Evolutionary conservation across 2,329 filamentous ascomycete species (phyloP).

Genomic region (Talaromyces sp.): DNA sequence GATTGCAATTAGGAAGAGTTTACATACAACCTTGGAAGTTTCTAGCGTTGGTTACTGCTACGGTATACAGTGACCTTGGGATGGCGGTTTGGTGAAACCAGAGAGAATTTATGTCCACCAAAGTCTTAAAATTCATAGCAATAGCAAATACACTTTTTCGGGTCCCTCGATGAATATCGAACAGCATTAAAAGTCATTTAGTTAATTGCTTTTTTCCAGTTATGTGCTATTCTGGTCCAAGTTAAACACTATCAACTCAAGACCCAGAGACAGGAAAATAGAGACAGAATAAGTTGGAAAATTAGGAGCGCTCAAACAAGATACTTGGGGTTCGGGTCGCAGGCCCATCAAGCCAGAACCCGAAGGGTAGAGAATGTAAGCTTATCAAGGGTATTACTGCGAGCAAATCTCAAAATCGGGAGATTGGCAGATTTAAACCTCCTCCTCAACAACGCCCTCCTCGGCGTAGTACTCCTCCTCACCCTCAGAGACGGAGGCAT

Average conservation of each 20-base stretch:
- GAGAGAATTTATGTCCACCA: too few relatives aligned
- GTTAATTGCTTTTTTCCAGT: conserved; percentile 35
- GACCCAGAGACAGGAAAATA: conserved; percentile 33
- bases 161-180: background rate
- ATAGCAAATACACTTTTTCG: too few relatives aligned
- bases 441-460: conserved; percentile 72
- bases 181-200: conserved; percentile 17
- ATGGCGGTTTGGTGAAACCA: too few relatives aligned
- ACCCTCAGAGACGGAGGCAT: conserved; percentile 94
- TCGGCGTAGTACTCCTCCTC: conserved; percentile 89
- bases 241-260: conserved; percentile 20
- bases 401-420: conserved; percentile 35
- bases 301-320: conserved; percentile 44
- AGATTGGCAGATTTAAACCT: conserved; percentile 61
- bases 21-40: too few relatives aligned
- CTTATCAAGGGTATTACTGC: conserved; percentile 42
- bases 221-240: conserved; percentile 36
- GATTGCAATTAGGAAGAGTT: too few relatives aligned
- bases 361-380: conserved; percentile 35
- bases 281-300: conserved; percentile 36
- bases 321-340: conserved; percentile 30
- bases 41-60: too few relatives aligned
- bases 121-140: too few relatives aligned
- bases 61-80: too few relatives aligned
- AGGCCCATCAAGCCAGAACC: conserved; percentile 22